Percentiles rank a stretch among this genome's conserved stretches.
These are phyloP conservation scores for Ustilago esculenta DNA, from an alignment of 1,284 basidiomycete species.

Conservation along the genomic window DNA sequence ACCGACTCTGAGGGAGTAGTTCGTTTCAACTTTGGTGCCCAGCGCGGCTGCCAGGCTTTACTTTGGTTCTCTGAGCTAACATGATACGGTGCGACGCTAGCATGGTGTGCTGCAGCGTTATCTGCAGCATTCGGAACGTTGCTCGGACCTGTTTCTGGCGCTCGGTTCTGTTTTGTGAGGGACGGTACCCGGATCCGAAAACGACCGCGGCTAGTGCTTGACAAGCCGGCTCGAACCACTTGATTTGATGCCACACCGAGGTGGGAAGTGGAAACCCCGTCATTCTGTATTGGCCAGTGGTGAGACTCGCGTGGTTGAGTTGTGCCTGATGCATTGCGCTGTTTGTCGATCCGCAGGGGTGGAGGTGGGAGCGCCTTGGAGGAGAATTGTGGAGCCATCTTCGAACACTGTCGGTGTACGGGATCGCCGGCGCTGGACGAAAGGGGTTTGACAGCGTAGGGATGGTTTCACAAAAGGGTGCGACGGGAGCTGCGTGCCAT, in stretches of 20 bases:
- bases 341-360: slow-evolving; percentile 23
- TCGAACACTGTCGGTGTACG: too few relatives aligned
- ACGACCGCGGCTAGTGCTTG: slow-evolving; percentile 25
- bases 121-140: background rate
- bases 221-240: background rate
- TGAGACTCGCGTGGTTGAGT: slow-evolving; percentile 1
- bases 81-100: slow-evolving; percentile 6
- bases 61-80: too few relatives aligned
- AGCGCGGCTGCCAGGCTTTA: slow-evolving; percentile 35
- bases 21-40: slow-evolving; percentile 38
- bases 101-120: background rate
- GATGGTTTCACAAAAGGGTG: too few relatives aligned
- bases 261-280: background rate
- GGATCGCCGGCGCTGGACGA: too few relatives aligned
- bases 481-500: too few relatives aligned
- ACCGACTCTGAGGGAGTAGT: slow-evolving; percentile 20
- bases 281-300: background rate
- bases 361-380: slow-evolving; percentile 31
- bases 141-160: slow-evolving; percentile 1
- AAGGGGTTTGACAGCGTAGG: too few relatives aligned
- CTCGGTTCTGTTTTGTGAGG: slow-evolving; percentile 10
- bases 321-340: background rate
- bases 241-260: background rate
- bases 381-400: slow-evolving; percentile 13
- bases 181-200: slow-evolving; percentile 25